Percentiles rank a stretch among this genome's conserved stretches.
These are phyloP conservation scores for Rubia yunnanensis DNA, from an alignment of 257 asterid genomes.

Conservation along the genomic window DNA sequence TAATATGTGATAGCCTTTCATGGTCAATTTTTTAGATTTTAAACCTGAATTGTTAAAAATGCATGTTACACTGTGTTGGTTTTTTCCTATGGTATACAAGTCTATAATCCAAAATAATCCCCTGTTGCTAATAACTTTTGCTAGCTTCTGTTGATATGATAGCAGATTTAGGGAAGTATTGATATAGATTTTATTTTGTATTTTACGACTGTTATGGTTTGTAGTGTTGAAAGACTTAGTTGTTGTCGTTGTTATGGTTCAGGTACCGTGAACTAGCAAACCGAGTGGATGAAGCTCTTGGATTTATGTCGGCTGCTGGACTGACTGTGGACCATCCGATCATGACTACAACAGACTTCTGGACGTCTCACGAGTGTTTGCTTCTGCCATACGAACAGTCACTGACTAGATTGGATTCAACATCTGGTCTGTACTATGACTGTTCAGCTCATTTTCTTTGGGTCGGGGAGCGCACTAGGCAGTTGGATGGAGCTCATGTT, in stretches of 20 bases:
- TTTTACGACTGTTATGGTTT: neutral
- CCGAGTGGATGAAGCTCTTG: constrained; percentile 77
- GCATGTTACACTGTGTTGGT: neutral
- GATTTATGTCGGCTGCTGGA: constrained; percentile 80
- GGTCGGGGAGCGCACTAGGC: constrained; percentile 81
- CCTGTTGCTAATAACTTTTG: neutral
- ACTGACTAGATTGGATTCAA: constrained; percentile 65
- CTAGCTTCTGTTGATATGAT: neutral
- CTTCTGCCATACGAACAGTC: constrained; percentile 74
- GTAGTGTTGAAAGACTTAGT: neutral
- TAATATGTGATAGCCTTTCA: neutral
- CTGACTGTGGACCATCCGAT: constrained; percentile 65
- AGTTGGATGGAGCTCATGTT: constrained; percentile 74
- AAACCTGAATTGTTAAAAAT: neutral
- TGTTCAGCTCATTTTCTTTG: constrained; percentile 76
- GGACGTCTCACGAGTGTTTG: constrained; percentile 87
- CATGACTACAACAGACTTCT: constrained; percentile 61
- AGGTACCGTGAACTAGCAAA: constrained; percentile 71
- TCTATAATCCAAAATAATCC: neutral
- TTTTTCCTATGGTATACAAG: neutral
- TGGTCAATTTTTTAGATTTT: neutral
- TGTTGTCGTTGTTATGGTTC: constrained; percentile 12
- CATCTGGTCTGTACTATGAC: constrained; percentile 67
- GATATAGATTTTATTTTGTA: neutral
- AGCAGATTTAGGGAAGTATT: neutral